Evolutionary conservation across 352 stramenopile genomes (phyloP), one percentile per base, ranked within the genome.

Genomic region (Phytophthora hibernalis): DNA sequence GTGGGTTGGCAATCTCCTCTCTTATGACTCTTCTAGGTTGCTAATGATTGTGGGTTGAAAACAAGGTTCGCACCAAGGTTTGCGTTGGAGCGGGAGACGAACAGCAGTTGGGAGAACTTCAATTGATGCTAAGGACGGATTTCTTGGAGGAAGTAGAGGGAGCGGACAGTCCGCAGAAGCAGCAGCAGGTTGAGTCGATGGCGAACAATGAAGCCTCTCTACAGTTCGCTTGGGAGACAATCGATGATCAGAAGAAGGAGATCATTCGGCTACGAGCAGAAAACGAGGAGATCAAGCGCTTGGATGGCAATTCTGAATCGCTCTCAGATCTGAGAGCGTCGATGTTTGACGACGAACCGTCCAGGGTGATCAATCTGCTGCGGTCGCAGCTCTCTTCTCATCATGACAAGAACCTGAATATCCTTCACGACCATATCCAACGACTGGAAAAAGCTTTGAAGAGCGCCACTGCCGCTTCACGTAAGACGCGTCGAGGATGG

Each of bases 221-320:
- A n/a, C 83, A 91, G 58, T 91, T 91, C 31, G 83, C 80, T 8
- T 91, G 80, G 80, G 83, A 91, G 28, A 91, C 83, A 22, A 90
- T 91, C 37, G 75, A 90, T 33, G 83, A 87, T 30, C 83, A 91
- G 40, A 91, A 90, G 68, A 77, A 84, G 49, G 77, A 91, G 52
- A 80, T 91, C 9, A 74, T 85, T 18, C 80, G 83, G 6, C 77
- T 91, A 15, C 79, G 81, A 10, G 77, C 75, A 1, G 70, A 89
- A 47, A 89, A 84, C 28, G 68, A 87, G 3, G 70, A 80, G 37
- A 61, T 86, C 49, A 71, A 76, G 43, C 42, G 59, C 20, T 38
- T 54, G 13, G 24, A 61, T 3, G 45, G 47, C 18, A 61, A 45
- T 9, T 49, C 42, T 3, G 59, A 68, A 10, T 28, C 55, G 12